Evolutionary conservation across 306 rosid species (phyloP), one percentile per base, ranked within the genome.

Genomic region (Casuarina equisetifolia): DNA sequence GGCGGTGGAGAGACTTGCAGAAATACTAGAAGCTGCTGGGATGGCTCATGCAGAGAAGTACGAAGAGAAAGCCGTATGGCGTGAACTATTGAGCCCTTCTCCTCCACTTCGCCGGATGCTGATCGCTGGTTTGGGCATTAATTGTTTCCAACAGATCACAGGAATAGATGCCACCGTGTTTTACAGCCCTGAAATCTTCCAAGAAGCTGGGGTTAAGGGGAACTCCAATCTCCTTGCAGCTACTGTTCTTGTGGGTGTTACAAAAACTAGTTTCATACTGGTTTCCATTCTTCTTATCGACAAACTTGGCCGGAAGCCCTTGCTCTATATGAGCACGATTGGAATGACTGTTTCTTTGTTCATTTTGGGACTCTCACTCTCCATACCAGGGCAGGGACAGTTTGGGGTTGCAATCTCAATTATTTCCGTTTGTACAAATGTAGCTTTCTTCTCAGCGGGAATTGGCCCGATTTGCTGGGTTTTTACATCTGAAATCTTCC

Each of bases 391-490:
- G 76, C 74, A 81, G 40, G 94, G 94, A 69, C 77, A 86, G 39
- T 5, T 81, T 59, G 85, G 79, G 16, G 84, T 87, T 79, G 88
- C 86, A 20, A 69, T 94, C 66, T 79, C 87, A 15, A 69, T 94
- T 77, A 74, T 92, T 36, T 88, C 90, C 42, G 89, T 94, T 58
- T 90, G 96, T 62, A 97, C 95, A 49, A 94, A 92, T 86, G 98
- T 90, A n/a, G 98, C 97, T 68, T 94, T 94, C 85, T 94, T 92
- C 83, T 94, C 97, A 3, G 80, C 92, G 58, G 98, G 98, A 79
- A 74, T 94, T 9, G 97, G 98, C 25, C 98, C 98, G 17, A 87
- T 92, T 68, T 88, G 98, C 84, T 94, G 98, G 98, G 98, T 94
- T 81, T 48, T 90, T 80, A 85, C 97, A 44, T 85, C 97, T 0